Base-by-base conservation (phyloP, 139 green algal genomes). In the Coelastrella sp. region DNA sequence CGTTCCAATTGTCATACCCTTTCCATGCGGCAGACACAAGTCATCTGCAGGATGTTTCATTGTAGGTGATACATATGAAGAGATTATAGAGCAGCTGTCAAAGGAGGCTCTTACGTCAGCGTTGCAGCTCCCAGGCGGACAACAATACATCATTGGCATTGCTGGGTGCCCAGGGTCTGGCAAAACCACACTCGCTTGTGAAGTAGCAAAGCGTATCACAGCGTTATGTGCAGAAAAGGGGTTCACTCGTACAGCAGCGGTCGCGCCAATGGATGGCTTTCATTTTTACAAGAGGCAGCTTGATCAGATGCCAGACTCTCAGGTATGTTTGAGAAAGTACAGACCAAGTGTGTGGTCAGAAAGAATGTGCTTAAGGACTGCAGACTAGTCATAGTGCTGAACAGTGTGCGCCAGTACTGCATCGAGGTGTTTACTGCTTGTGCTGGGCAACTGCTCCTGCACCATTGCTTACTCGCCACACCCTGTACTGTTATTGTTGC, bases 271-370 rank as follows among this genome's bases (percentile, higher is more conserved):
- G 85, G 83, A 98, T 86, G 96, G 96, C 27, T 98, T 97, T 69
- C 96, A 99, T 80, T 92, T 90, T 27, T 96, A 93, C 71, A 81
- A 87, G 27, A 19, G n/a, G 17, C 88, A 98, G 89, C 89, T 99
- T 35, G 92, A 98, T 80, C 43, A 72, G 1, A 93, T 98, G 83
- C 86, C 89, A 0, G 89, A 98, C 78, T 93, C 95, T 5, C 34
- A 84, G 86, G 89, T 87, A 37, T 0, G 72, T n/a, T n/a, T n/a
- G n/a, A n/a, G n/a, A n/a, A n/a, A n/a, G n/a, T n/a, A n/a, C n/a
- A n/a, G n/a, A n/a, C n/a, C n/a, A n/a, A n/a, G n/a, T n/a, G n/a
- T n/a, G n/a, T n/a, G n/a, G n/a, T n/a, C n/a, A n/a, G n/a, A n/a
- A n/a, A n/a, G n/a, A n/a, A n/a, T n/a, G n/a, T n/a, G n/a, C n/a